phyloP scores from a whole-genome alignment of 768 basidiomycete genomes.

The Tricholoma flavovirens region DNA sequence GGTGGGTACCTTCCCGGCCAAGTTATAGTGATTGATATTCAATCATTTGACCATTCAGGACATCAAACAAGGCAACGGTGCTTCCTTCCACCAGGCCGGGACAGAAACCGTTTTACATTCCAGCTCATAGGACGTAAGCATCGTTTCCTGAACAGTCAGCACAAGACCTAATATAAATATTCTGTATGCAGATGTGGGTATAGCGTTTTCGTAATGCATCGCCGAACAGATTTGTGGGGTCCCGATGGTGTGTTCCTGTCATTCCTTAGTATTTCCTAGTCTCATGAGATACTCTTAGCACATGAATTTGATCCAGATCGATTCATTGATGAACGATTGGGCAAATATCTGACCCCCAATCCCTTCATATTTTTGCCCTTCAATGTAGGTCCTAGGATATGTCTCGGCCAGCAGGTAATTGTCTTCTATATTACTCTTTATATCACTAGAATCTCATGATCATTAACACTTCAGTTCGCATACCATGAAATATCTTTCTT shows the following conservation, averaged over 20 bases:
- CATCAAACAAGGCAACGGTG: not conserved
- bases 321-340: too few species aligned
- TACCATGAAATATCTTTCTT: conserved; percentile 56
- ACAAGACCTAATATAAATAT: not conserved
- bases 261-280: not conserved
- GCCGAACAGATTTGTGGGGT: conserved; percentile 60
- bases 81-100: not conserved
- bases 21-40: not conserved
- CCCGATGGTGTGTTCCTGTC: conserved; percentile 44
- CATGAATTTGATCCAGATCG: conserved; percentile 56
- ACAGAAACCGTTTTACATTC: not conserved
- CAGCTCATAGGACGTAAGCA: not conserved
- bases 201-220: conserved; percentile 53
- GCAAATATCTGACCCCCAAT: conserved; percentile 29
- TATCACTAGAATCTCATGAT: conserved; percentile 6
- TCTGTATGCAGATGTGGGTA: conserved; percentile 31
- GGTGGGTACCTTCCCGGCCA: not conserved
- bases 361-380: conserved; percentile 69
- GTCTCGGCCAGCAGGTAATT: conserved; percentile 43
- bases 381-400: conserved; percentile 48
- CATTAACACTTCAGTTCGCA: conserved; percentile 25
- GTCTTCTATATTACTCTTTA: conserved; percentile 4
- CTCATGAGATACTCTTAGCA: conserved; percentile 22
- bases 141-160: not conserved
- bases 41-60: not conserved